Evolutionary conservation across 2,329 filamentous ascomycete genomes (phyloP), one percentile per base, ranked within the genome.

Genomic region (Cercospora sp.): DNA sequence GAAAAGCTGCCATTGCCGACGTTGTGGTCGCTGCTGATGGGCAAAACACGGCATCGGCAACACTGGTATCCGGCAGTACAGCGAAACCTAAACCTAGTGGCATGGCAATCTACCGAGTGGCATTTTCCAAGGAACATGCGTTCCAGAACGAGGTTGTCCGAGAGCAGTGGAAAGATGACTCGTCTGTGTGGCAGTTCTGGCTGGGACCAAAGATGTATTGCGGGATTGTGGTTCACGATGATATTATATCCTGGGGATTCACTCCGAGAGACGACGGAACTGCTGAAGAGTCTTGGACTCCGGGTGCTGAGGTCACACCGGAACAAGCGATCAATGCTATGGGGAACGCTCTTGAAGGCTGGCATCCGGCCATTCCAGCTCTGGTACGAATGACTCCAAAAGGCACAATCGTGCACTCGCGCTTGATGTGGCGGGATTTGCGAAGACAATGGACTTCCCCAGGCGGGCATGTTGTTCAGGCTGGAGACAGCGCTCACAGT

Each of bases 401-500:
- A 8, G 73, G 72, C 10, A 74, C 71, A 51, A 67, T 75, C 24
- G 80, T 86, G 0, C 85, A 87, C 72, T 87, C 84, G 84, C 86
- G 86, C 75, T 83, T 87, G 24, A 85, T 85, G 45, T 87, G 86
- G 70, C 79, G 85, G 59, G 84, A 86, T 70, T 84, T 84, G 1
- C 76, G 86, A n/a, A 83, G 84, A 0, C 85, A 79, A 77, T 87
- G 85, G 85, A 80, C 86, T 0, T 84, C 82, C 0, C 76, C 77
- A n/a, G 82, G 82, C 65, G 82, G 84, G 43, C 80, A 81, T 51
- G 85, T 86, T 63, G 83, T 81, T 1, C 77, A 86, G 30, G 77
- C 86, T 1, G 85, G 85, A 1, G 85, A 87, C 71, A 83, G 83
- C 57, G 86, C 85, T 61, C 85, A 87, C 71, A 81, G 85, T 0